Evolutionary conservation across 106 monocot genomes (phyloP), one percentile per base, ranked within the genome.

Genomic region (Dendrobium catenatum): DNA sequence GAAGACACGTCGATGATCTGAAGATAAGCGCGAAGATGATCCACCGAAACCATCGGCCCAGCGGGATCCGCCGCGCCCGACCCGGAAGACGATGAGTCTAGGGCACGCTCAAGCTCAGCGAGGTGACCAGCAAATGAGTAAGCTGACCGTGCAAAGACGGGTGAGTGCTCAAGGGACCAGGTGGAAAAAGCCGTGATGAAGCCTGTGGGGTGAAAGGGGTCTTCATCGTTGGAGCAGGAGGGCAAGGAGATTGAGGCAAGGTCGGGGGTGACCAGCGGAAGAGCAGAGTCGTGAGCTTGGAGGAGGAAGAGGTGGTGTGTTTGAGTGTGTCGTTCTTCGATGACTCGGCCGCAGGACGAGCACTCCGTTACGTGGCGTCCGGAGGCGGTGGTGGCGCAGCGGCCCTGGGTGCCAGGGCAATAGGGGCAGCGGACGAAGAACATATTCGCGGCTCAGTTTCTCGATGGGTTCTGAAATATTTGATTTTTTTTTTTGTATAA

Each of bases 1-100:
- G 95, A 95, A 3, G 95, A 87, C 13, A 95, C 95, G 29, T 99
- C 99, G n/a, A 93, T 44, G 76, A 99, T 99, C 86, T 95, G 95
- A 26, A 99, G 80, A 82, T 96, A 96, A 2, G 99, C 99, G 79
- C 99, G 83, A 26, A 99, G 87, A 68, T 88, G 84, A 58, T 99
- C 99, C 11, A 95, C 87, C 22, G 90, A 91, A 9, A 99, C 95
- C 33, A 88, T 79, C 37, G 95, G 93, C 49, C 89, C 91, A 15
- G 80, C 61, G 1, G 84, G 41, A 44, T 77, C 84, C 2, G 18
- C 76, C 8, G 33, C 33, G 6, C 79, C 51, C 3, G 87, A 61
- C 1, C 87, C 29, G 11, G 85, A 59, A 19, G 86, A 82, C 59
- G 77, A 72, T 46, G 56, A 78, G 18, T 82, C 84, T 41, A 95